Percentiles rank a stretch among this genome's conserved stretches.
Evolutionary conservation across 441 rosid genomes (phyloP).

Genomic region (Mallotus japonicus): DNA sequence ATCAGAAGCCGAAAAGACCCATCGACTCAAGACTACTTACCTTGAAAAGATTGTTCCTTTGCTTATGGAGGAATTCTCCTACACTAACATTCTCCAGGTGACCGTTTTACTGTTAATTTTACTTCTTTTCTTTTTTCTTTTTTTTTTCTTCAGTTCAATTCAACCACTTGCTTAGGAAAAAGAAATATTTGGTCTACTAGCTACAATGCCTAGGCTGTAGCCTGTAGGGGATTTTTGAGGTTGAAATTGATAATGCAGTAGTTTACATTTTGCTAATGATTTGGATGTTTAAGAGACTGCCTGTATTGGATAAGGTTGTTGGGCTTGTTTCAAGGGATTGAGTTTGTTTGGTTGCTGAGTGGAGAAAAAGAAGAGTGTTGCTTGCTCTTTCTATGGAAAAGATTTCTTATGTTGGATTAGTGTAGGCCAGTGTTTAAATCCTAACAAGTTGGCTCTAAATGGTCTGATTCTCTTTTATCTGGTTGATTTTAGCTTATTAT

Average conservation of each 20-base stretch:
- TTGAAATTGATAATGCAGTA: neutral
- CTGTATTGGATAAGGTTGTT: slow-evolving; percentile 14
- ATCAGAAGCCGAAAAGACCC: slow-evolving; percentile 61
- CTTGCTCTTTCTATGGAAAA: too few species aligned
- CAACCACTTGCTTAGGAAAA: too few species aligned
- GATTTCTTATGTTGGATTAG: too few species aligned
- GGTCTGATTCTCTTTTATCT: too few species aligned
- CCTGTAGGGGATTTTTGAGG: neutral
- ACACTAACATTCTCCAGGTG: slow-evolving; percentile 78
- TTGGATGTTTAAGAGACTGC: neutral
- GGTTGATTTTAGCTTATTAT: too few species aligned
- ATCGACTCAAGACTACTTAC: slow-evolving; percentile 67
- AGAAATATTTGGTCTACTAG: neutral
- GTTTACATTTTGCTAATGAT: neutral
- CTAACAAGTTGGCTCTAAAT: too few species aligned
- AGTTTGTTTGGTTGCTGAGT: too few species aligned
- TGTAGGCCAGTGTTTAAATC: too few species aligned
- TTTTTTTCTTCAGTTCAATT: neutral
- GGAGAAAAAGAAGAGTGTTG: neutral
- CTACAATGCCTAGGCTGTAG: too few species aligned
- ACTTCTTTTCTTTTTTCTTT: too few species aligned
- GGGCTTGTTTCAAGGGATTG: neutral
- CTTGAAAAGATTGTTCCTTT: slow-evolving; percentile 79
- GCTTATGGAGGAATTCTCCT: slow-evolving; percentile 76
- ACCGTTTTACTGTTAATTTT: neutral